Evolutionary conservation across 2,329 filamentous ascomycete species (phyloP).

Genomic region (Incumbomyces lentus): DNA sequence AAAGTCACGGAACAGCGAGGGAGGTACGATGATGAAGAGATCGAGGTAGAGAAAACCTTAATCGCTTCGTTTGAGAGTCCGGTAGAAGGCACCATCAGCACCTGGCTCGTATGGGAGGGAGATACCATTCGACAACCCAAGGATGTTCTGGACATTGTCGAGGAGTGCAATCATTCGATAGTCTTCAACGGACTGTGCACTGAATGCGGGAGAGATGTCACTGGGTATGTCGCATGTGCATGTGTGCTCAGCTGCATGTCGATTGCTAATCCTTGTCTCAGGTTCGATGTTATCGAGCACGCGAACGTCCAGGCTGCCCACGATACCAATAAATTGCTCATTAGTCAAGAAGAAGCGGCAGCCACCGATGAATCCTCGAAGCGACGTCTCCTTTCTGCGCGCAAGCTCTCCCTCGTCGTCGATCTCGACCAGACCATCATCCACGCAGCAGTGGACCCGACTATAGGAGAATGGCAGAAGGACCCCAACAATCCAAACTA

Average conservation of each 20-base stretch:
- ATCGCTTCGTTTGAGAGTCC: slow-evolving; percentile 74
- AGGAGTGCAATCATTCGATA: slow-evolving; percentile 81
- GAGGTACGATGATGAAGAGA: slow-evolving; percentile 62
- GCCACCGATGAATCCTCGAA: slow-evolving; percentile 80
- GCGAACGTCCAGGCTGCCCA: slow-evolving; percentile 93
- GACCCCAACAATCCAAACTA: slow-evolving; percentile 85
- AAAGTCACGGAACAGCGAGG: slow-evolving; percentile 48
- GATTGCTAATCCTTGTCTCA: too few relatives aligned
- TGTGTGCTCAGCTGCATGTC: too few relatives aligned
- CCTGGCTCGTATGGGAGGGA: slow-evolving; percentile 57
- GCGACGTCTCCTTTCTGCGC: slow-evolving; percentile 63
- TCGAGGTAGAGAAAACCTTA: slow-evolving; percentile 58
- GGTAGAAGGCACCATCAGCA: slow-evolving; percentile 64
- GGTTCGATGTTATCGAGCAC: slow-evolving; percentile 31
- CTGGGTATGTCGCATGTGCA: slow-evolving; percentile 49
- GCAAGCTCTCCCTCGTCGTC: slow-evolving; percentile 86
- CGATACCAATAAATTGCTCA: slow-evolving; percentile 75
- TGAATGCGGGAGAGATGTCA: slow-evolving; percentile 94
- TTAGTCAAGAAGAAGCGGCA: slow-evolving; percentile 71
- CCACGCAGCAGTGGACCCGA: slow-evolving; percentile 93
- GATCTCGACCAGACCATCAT: slow-evolving; percentile 98
- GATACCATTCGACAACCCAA: slow-evolving; percentile 35
- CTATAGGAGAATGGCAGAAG: slow-evolving; percentile 87
- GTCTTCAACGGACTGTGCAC: slow-evolving; percentile 87
- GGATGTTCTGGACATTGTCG: slow-evolving; percentile 65